phyloP scores from a whole-genome alignment of 2,329 filamentous ascomycete genomes.

The Nemania sp. region DNA sequence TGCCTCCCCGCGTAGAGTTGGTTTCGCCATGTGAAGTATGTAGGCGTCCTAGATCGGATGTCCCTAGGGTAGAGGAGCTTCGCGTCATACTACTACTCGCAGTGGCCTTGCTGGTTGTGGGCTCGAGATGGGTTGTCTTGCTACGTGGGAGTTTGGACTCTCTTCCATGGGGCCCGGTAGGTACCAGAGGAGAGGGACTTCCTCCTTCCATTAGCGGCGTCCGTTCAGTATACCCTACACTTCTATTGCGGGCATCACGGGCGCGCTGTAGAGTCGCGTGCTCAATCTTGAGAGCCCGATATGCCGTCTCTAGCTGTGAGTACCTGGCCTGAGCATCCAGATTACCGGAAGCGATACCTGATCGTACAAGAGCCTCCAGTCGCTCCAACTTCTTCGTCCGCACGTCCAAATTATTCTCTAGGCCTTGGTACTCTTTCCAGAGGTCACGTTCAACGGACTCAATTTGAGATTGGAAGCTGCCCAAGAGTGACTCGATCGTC shows the following conservation, averaged over 20 bases:
- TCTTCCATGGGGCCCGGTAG: constrained; percentile 51
- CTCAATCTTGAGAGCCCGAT: constrained; percentile 65
- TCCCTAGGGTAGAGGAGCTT: constrained; percentile 33
- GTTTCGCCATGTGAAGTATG: constrained; percentile 29
- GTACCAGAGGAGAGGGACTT: constrained; percentile 58
- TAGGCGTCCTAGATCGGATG: constrained; percentile 29
- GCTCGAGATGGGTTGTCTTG: constrained; percentile 45
- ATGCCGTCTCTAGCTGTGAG: constrained; percentile 61
- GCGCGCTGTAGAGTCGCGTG: constrained; percentile 70
- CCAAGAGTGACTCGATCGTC: constrained; percentile 79
- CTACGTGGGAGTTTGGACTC: constrained; percentile 38
- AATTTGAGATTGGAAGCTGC: constrained; percentile 77
- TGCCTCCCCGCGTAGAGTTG: constrained; percentile 34
- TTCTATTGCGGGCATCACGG: constrained; percentile 58
- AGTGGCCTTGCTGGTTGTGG: constrained; percentile 32
- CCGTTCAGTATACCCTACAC: constrained; percentile 33
- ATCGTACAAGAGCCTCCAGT: constrained; percentile 77
- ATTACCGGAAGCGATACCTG: constrained; percentile 57
- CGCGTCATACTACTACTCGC: constrained; percentile 35
- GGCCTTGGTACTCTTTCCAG: constrained; percentile 84
- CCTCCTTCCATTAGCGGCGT: constrained; percentile 41
- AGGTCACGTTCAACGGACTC: constrained; percentile 85
- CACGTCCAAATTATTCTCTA: constrained; percentile 79
- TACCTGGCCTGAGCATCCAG: constrained; percentile 51
- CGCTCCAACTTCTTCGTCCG: constrained; percentile 85